These are phyloP conservation scores for Capsella rubella DNA, from an alignment of 441 rosid species.

Conservation along the genomic window DNA sequence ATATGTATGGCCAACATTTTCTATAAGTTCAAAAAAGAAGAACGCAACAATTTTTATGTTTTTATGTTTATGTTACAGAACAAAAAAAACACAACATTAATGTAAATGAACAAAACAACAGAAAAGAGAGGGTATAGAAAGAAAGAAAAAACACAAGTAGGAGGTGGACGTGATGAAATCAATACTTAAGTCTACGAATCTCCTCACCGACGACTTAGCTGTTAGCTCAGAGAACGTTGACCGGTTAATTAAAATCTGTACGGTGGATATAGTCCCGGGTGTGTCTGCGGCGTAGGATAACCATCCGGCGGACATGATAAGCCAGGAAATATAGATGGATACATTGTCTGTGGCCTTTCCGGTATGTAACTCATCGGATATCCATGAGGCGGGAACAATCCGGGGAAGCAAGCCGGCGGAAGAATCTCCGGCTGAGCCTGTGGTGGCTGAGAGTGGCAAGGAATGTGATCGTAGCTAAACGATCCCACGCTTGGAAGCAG, in stretches of 20 bases:
- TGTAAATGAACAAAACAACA: neutral
- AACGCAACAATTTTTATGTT: neutral
- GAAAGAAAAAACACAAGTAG: neutral
- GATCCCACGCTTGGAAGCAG: constrained; percentile 46
- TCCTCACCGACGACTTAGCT: constrained; percentile 4
- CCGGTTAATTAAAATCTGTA: constrained; percentile 24
- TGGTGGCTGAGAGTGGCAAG: constrained; percentile 26
- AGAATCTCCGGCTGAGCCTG: constrained; percentile 21
- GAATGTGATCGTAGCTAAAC: constrained; percentile 30
- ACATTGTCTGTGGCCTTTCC: constrained; percentile 21
- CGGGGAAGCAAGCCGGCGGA: constrained; percentile 22
- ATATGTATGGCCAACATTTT: neutral
- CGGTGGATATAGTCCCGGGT: constrained; percentile 30
- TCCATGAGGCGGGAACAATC: constrained; percentile 29
- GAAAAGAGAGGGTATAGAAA: neutral
- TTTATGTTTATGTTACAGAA: neutral
- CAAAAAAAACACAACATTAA: too few relatives aligned
- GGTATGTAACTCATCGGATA: constrained; percentile 27
- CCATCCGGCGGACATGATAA: constrained; percentile 25
- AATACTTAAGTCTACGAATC: constrained; percentile 10
- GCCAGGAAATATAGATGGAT: constrained; percentile 33
- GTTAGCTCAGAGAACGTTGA: constrained; percentile 19
- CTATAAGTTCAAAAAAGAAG: too few relatives aligned
- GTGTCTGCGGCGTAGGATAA: neutral
- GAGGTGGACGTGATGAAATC: neutral